Base-by-base conservation (phyloP, 202 grass and related monocot genomes). In the Setaria italica region DNA sequence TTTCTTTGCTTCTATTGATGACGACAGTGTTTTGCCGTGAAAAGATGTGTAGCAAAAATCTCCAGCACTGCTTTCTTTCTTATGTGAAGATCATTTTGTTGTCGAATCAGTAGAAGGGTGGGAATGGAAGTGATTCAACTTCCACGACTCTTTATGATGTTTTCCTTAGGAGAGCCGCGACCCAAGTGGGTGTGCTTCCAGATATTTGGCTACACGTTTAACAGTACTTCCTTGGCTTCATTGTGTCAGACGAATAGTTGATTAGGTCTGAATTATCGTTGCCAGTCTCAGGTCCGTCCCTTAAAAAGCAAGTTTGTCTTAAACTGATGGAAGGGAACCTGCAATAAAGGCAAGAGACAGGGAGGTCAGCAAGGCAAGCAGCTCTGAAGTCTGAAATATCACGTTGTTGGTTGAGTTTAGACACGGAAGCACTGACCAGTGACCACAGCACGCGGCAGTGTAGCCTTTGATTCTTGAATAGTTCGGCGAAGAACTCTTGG, bases 261-360 rank as follows among this genome's bases (percentile, higher is more conserved):
- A 75, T 48, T 87, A 20, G 11, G 59, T 67, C 19, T 81, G 78
- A 43, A 46, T 87, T 70, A 82, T 74, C 39, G 16, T 69, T 30
- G 70, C 50, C 78, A 51, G 34, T 32, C 34, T 15, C 35, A 11
- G 60, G 11, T n/a, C 21, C 71, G 11, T 16, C 77, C 49, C 14
- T 33, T 75, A 57, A 16, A 75, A 74, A 87, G n/a, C 33, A 81
- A 17, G 58, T 68, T 67, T 76, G 78, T 59, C 70, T 67, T 66
- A 46, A 71, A 55, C 77, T 6, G 43, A 74, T 81, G 85, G 59
- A 81, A 58, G 21, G 48, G 82, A 74, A 67, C 70, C 70, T 50
- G 70, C 21, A 30, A 87, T 50, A 25, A 34, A 60, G 51, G 30
- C n/a, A 35, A 57, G 19, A 7, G 45, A 10, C 21, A 48, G 11